phyloP scores from a whole-genome alignment of 495 filamentous ascomycete genomes.

The Cercophora samala region DNA sequence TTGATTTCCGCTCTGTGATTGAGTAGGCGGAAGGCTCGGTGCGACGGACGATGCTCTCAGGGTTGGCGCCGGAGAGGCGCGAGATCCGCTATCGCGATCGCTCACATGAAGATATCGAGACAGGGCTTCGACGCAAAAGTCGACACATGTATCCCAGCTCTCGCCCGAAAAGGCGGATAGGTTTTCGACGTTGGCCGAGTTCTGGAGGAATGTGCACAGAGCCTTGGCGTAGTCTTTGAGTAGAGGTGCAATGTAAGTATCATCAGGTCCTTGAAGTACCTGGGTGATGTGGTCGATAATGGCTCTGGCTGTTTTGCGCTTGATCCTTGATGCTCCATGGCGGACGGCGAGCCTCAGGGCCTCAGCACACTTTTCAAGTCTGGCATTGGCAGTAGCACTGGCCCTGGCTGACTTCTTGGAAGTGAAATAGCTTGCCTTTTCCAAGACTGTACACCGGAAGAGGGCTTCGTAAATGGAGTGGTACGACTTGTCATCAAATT shows the following conservation, averaged over 20 bases:
- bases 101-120: slow-evolving; percentile 40
- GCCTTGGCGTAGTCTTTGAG: slow-evolving; percentile 75
- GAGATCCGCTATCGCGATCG: slow-evolving; percentile 34
- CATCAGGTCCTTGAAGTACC: slow-evolving; percentile 60
- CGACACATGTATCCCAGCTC: slow-evolving; percentile 64
- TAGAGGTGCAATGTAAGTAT: slow-evolving; percentile 67
- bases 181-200: slow-evolving; percentile 74
- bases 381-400: slow-evolving; percentile 47
- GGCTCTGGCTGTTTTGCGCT: slow-evolving; percentile 70
- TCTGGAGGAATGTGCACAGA: slow-evolving; percentile 63
- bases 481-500: slow-evolving; percentile 66
- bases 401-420: slow-evolving; percentile 49
- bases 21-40: too few relatives aligned
- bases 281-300: slow-evolving; percentile 79
- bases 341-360: slow-evolving; percentile 68
- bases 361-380: slow-evolving; percentile 68
- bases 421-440: slow-evolving; percentile 60
- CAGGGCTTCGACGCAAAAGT: slow-evolving; percentile 62
- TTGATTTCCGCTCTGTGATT: slow-evolving; percentile 21
- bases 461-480: slow-evolving; percentile 79
- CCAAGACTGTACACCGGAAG: slow-evolving; percentile 63
- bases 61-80: slow-evolving; percentile 44
- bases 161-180: slow-evolving; percentile 49
- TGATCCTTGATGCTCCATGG: slow-evolving; percentile 63
- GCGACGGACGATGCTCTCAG: slow-evolving; percentile 33